These are phyloP conservation scores for Trypanosoma lewisi DNA, from an alignment of 208 protist genomes.

Conservation along the genomic window DNA sequence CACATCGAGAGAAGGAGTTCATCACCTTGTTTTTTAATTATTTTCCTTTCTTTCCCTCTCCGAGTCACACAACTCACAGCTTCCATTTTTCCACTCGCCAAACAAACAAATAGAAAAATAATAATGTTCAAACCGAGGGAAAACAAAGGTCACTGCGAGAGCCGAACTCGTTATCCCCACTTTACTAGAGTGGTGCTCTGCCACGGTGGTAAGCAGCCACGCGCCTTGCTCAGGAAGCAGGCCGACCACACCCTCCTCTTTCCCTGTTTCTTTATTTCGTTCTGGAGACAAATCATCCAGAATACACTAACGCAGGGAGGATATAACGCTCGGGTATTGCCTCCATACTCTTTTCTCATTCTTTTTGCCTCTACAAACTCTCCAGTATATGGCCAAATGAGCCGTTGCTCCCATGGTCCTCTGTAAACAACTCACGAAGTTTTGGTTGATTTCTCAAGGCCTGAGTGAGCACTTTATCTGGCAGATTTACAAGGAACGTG, in stretches of 20 bases:
- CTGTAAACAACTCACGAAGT: constrained; percentile 52
- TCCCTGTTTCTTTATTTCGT: background rate
- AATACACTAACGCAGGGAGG: no score
- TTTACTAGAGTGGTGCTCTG: constrained; percentile 95
- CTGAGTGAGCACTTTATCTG: constrained; percentile 66
- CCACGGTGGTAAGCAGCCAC: constrained; percentile 94
- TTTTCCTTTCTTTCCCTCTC: no score
- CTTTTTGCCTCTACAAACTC: constrained; percentile 33
- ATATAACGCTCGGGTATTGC: background rate
- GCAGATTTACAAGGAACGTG: constrained; percentile 67
- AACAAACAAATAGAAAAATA: no score
- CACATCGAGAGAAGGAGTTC: no score
- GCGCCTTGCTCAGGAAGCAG: background rate
- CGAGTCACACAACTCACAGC: no score
- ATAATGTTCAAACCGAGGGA: background rate
- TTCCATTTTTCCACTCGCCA: no score
- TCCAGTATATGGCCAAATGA: constrained; percentile 68
- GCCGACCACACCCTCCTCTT: background rate
- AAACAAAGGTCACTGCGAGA: constrained; percentile 87
- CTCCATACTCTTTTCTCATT: background rate
- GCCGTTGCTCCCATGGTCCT: constrained; percentile 80
- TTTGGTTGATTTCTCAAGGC: constrained; percentile 46
- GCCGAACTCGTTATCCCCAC: constrained; percentile 94
- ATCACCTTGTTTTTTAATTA: no score
- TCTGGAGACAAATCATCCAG: background rate